phyloP scores from a whole-genome alignment of 2,329 filamentous ascomycete species.

The Amylocarpus encephaloides region DNA sequence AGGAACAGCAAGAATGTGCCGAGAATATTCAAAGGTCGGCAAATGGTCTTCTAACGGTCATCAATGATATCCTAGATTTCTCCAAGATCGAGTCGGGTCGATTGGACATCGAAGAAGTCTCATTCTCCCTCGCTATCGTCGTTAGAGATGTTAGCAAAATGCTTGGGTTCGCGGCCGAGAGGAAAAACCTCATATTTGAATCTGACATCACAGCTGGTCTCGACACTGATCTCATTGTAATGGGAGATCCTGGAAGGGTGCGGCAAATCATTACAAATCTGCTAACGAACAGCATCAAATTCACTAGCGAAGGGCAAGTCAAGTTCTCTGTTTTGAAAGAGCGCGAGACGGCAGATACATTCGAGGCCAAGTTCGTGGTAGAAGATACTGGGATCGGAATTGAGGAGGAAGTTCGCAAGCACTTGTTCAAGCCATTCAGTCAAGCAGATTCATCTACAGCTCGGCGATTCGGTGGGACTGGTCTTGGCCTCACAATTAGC shows the following conservation, averaged over 20 bases:
- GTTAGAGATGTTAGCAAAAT: conserved; percentile 79
- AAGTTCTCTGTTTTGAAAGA: conserved; percentile 59
- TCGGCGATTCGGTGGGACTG: conserved; percentile 71
- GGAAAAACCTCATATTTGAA: conserved; percentile 69
- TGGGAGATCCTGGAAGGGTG: conserved; percentile 78
- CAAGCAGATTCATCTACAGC: conserved; percentile 78
- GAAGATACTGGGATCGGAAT: conserved; percentile 79
- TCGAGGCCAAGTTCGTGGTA: conserved; percentile 65
- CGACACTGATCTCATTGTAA: conserved; percentile 65
- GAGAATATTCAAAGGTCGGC: conserved; percentile 75
- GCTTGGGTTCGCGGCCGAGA: conserved; percentile 76
- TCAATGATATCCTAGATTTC: conserved; percentile 88
- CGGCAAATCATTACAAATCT: conserved; percentile 80
- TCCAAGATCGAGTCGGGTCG: conserved; percentile 78
- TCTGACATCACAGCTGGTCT: conserved; percentile 54
- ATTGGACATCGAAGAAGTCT: conserved; percentile 72
- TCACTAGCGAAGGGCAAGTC: conserved; percentile 63
- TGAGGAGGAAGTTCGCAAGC: conserved; percentile 66
- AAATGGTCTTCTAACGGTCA: conserved; percentile 76
- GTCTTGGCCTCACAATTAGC: conserved; percentile 71
- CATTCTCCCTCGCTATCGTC: conserved; percentile 68
- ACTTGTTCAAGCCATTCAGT: conserved; percentile 73
- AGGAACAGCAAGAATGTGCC: conserved; percentile 68
- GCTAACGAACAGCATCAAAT: conserved; percentile 71
- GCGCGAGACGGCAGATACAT: conserved; percentile 55